Base-by-base conservation (phyloP, 306 rosid genomes). In the Quercus agrifolia region DNA sequence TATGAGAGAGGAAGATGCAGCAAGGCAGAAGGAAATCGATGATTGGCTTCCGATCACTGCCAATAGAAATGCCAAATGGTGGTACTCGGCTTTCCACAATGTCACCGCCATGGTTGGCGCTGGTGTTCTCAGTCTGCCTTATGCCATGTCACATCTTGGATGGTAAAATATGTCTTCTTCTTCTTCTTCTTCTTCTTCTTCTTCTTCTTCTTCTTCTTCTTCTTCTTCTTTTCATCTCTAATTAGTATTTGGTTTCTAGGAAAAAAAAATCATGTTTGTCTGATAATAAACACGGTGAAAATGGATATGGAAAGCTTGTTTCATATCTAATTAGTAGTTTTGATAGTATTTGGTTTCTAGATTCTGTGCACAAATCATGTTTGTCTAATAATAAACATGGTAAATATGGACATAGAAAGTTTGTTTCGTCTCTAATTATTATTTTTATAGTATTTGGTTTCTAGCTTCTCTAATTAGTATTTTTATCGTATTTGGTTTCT, bases 71-170 rank as follows among this genome's bases (percentile, higher is more conserved):
- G 98, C 94, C 4, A 94, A 94, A 85, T 94, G 98, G 98, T 91
- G 97, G 98, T 92, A 86, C 69, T 91, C 98, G 0, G 93, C 98
- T 62, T 94, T 90, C 79, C 98, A 94, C 85, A 94, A 94, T 69
- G 89, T 91, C 85, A 94, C 98, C 0, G 97, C 98, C 80, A 94
- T 92, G 98, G 98, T 92, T 9, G 98, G 98, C 2, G 98, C 98
- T 0, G 98, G 98, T 1, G 97, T 94, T 38, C 98, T 94, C 57
- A 86, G 87, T 52, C 97, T 94, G 75, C 98, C 98, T 58, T 91
- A 76, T 35, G 98, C 98, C 79, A 82, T 94, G 94, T 31, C 97
- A 0, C 80, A 86, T 55, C 89, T 92, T 46, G 98, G 98, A 64
- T 94, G 97, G 98, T 94, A 21, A 83, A 2, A 70, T 4, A 4